Conservation (phyloP, 2,329 filamentous ascomycete species). For the Apiospora kogelbergensis region DNA sequence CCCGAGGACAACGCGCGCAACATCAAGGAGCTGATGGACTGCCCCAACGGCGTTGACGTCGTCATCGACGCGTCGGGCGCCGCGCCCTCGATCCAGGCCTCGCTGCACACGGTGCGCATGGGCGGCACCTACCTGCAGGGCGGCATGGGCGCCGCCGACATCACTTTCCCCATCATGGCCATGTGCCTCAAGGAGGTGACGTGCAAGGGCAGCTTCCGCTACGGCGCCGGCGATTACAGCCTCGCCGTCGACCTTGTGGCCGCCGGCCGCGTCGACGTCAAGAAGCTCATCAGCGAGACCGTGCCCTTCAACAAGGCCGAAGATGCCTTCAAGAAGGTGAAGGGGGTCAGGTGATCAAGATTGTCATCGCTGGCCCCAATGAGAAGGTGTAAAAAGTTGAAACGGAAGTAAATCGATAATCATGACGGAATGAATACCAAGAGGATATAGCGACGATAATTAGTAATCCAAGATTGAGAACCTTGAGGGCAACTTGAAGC, state of each 20-base stretch:
- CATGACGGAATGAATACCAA: neutral
- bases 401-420: neutral
- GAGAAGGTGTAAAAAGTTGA: conserved; percentile 41
- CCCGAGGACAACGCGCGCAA: conserved; percentile 73
- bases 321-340: conserved; percentile 83
- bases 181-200: conserved; percentile 88
- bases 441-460: neutral
- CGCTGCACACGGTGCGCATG: conserved; percentile 66
- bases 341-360: conserved; percentile 78
- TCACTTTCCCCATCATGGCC: conserved; percentile 89
- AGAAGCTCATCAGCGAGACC: conserved; percentile 75
- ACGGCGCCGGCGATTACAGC: conserved; percentile 84
- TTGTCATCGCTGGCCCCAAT: conserved; percentile 66
- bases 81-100: conserved; percentile 74
- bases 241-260: conserved; percentile 77
- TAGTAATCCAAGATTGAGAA: neutral
- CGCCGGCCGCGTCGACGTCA: conserved; percentile 73
- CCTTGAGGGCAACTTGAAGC: neutral
- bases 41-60: conserved; percentile 70
- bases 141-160: conserved; percentile 86
- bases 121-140: conserved; percentile 82
- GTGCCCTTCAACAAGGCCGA: conserved; percentile 83
- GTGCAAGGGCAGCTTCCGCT: conserved; percentile 84
- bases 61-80: conserved; percentile 81
- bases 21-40: conserved; percentile 61